phyloP scores from a whole-genome alignment of 2,329 filamentous ascomycete genomes.

The Arthroderma sp. region DNA sequence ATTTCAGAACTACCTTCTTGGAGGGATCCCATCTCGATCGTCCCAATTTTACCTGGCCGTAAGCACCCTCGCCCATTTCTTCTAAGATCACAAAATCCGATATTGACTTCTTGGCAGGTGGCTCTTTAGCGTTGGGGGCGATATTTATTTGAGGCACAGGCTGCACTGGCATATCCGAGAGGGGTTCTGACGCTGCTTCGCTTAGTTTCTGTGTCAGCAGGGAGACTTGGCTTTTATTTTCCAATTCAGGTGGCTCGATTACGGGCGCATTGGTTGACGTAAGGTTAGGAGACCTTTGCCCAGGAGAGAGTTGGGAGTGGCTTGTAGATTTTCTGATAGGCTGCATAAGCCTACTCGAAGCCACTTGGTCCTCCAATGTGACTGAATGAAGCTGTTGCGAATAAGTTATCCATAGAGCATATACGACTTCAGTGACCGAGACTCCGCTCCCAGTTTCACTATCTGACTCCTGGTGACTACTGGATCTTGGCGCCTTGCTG shows the following conservation, averaged over 20 bases:
- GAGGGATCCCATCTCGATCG: slow-evolving; percentile 63
- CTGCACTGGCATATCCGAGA: slow-evolving; percentile 30
- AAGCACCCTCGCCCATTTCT: slow-evolving; percentile 96
- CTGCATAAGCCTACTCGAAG: slow-evolving; percentile 42
- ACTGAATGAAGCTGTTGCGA: slow-evolving; percentile 79
- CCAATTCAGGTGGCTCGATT: slow-evolving; percentile 17
- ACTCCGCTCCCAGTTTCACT: neutral
- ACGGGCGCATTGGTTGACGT: slow-evolving; percentile 16
- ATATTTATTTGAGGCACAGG: slow-evolving; percentile 19
- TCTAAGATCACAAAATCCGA: slow-evolving; percentile 84
- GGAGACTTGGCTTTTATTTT: slow-evolving; percentile 29
- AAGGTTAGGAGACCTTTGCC: slow-evolving; percentile 43
- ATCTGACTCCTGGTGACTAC: slow-evolving; percentile 36
- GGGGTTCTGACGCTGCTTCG: slow-evolving; percentile 35
- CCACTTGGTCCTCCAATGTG: slow-evolving; percentile 46
- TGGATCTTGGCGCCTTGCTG: slow-evolving; percentile 26
- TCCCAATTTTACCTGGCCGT: slow-evolving; percentile 92
- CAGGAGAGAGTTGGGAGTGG: slow-evolving; percentile 64
- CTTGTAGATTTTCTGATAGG: slow-evolving; percentile 49
- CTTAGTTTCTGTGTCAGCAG: slow-evolving; percentile 40
- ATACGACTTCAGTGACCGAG: slow-evolving; percentile 65
- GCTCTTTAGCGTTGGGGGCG: slow-evolving; percentile 18
- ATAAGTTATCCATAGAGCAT: slow-evolving; percentile 94
- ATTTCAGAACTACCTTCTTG: slow-evolving; percentile 88
- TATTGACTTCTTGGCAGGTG: slow-evolving; percentile 62